Evolutionary conservation across 1,284 basidiomycete species (phyloP), one percentile per base, ranked within the genome.

Genomic region (Pterulicium gracile): DNA sequence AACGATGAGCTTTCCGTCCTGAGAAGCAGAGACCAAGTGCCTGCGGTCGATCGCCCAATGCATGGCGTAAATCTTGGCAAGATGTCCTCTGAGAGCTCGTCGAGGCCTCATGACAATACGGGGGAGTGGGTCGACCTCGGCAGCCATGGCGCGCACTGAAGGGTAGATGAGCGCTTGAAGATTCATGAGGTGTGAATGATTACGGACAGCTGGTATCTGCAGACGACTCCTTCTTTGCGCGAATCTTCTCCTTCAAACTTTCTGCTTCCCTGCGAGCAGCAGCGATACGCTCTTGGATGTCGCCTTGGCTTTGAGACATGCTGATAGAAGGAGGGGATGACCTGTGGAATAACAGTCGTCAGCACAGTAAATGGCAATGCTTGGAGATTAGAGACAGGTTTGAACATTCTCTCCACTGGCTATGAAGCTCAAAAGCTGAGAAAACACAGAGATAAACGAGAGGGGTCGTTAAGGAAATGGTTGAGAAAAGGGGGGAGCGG

Each of bases 11-110:
- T 98, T 98, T 51, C 96, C 96, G 61, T 99, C 95, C 63, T 99
- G 95, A 3, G 95, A 98, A 19, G 96, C 95, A 10, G 95, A 98
- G 39, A 99, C 95, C 52, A 98, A 79, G 70, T 98, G 96, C 58
- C 93, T 78, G 60, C 91, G 82, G 72, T 98, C 96, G 49, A 84
- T 83, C 15, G 95, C 87, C 96, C 96, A 99, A 65, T 98, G 95
- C 86, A 98, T 95, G 43, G 96, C 94, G 65, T 98, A 98, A 61
- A 99, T 97, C 76, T 99, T 99, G 55, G 95, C 94, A 49, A 98
- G 78, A 68, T 98, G 96, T 41, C 95, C 95, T 59, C 94, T 88
- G 56, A 98, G 81, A 50, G 92, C 91, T 53, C 95, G 83, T 50
- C 94, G 82, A 42, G 91, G 88, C 56, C 92, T 89, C 87, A 98